Percentiles rank a stretch among this genome's conserved stretches.
Evolutionary conservation across 768 basidiomycete genomes (phyloP).

Genomic region (Tricholoma terreum): DNA sequence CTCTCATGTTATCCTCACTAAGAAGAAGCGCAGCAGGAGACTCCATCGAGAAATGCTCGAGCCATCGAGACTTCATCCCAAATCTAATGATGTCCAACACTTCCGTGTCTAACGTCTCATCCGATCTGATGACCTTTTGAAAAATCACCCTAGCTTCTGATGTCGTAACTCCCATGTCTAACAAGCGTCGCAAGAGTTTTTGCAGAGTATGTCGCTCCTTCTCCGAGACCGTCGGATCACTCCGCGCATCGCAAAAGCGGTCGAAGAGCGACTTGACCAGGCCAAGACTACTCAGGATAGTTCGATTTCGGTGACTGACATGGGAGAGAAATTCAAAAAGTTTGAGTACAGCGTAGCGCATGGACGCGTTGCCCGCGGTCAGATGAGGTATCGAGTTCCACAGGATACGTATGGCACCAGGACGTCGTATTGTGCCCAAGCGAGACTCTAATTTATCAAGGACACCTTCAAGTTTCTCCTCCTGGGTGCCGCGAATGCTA

Average conservation of each 20-base stretch:
- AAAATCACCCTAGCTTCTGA: constrained; percentile 64
- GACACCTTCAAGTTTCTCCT: constrained; percentile 38
- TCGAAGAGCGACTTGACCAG: constrained; percentile 53
- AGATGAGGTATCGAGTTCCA: constrained; percentile 45
- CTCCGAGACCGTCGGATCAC: constrained; percentile 27
- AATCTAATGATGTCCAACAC: constrained; percentile 68
- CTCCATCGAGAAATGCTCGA: constrained; percentile 72
- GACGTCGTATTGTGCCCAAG: constrained; percentile 50
- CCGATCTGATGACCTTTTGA: constrained; percentile 47
- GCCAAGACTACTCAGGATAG: constrained; percentile 57
- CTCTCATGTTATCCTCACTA: constrained; percentile 44
- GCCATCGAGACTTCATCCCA: constrained; percentile 75
- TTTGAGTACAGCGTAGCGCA: constrained; percentile 56
- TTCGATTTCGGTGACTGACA: constrained; percentile 67
- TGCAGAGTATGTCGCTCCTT: constrained; percentile 55
- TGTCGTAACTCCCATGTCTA: constrained; percentile 73
- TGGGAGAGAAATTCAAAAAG: constrained; percentile 60
- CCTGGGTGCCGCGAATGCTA: constrained; percentile 32
- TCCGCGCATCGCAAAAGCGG: constrained; percentile 36
- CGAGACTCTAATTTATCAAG: constrained; percentile 42
- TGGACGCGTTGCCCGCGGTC: constrained; percentile 30
- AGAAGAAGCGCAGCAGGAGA: constrained; percentile 50
- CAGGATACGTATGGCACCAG: constrained; percentile 60
- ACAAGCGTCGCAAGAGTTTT: constrained; percentile 61
- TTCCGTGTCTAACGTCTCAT: constrained; percentile 55